Conservation (phyloP, 2,329 filamentous ascomycete genomes). For the Aspergillus latus region DNA sequence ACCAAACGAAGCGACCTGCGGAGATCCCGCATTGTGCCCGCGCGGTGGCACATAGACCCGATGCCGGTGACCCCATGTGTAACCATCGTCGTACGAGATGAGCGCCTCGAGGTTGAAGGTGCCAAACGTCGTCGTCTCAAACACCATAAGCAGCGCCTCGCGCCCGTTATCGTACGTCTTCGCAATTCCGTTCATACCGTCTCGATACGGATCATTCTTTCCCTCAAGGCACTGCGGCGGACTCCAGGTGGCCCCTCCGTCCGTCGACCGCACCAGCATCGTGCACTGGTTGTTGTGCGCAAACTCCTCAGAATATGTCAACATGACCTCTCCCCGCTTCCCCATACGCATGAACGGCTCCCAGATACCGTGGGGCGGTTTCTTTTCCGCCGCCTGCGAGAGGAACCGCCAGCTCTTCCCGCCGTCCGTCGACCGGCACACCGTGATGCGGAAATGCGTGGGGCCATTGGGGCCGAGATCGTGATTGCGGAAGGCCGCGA, state of each 20-base stretch:
- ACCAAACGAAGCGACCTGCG: conserved; percentile 46
- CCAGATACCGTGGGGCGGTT: conserved; percentile 45
- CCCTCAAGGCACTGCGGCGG: conserved; percentile 44
- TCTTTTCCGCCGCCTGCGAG: conserved; percentile 47
- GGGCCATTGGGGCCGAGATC: conserved; percentile 38
- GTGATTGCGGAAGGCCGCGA: conserved; percentile 54
- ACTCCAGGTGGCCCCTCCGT: conserved; percentile 48
- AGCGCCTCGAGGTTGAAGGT: conserved; percentile 48
- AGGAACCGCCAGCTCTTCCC: conserved; percentile 47
- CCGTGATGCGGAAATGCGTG: conserved; percentile 51
- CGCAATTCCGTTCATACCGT: conserved; percentile 48
- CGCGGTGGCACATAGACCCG: conserved; percentile 42
- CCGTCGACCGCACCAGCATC: conserved; percentile 48
- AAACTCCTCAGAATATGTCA: conserved; percentile 51
- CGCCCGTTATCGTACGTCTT: conserved; percentile 31
- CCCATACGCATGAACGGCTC: conserved; percentile 52
- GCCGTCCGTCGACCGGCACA: conserved; percentile 49
- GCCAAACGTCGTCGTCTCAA: conserved; percentile 47
- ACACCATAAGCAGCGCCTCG: conserved; percentile 47
- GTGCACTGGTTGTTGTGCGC: conserved; percentile 51
- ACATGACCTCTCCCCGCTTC: conserved; percentile 41
- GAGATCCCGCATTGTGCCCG: conserved; percentile 45
- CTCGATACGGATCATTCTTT: conserved; percentile 36
- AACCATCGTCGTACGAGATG: conserved; percentile 47
- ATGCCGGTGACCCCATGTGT: conserved; percentile 43